Evolutionary conservation across 1,284 basidiomycete species (phyloP), one percentile per base, ranked within the genome.

Genomic region (Ustilago vetiveriae): DNA sequence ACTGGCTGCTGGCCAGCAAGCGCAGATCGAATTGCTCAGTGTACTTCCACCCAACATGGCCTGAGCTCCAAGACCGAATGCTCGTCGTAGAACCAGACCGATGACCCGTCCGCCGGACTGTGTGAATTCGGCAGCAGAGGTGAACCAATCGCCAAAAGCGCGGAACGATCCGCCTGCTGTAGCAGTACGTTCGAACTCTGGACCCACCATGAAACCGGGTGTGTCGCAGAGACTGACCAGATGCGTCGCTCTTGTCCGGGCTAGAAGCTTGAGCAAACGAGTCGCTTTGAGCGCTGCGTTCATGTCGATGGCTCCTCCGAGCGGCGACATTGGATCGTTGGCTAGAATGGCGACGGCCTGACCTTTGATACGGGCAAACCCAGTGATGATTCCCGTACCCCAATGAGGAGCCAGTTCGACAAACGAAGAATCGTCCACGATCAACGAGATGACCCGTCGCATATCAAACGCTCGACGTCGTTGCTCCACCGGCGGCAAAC

Each of bases 141-240:
- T 60, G 44, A 75, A 75, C 56, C 65, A 60, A 7, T 75, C 74
- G 17, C 69, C 68, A 42, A 76, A 76, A 3, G 49, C 42, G 5
- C 72, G 55, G 55, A 74, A 60, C 2, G 50, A 52, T 27, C 66
- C 74, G 2, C 62, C 66, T 2, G 26, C 46, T 8, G 30, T 43
- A 0, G 60, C 23, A 14, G 47, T 24, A 21, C 46, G 44, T 41
- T 76, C 74, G 32, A 65, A 67, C 2, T 50, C 47, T 0, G 68
- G 62, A 0, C 74, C 72, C 16, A 74, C 72, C 60, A 72, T 72
- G 62, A 76, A 76, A 7, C 74, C 74, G 10, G 74, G 74, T 14
- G 74, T 74, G 47, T 76, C 74, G 51, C 60, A 65, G 1, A 74
- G 55, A 26, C 51, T 56, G 29, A 74, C 9, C 7, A 76, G 40